Evolutionary conservation across 2,329 filamentous ascomycete species (phyloP), one percentile per base, ranked within the genome.

Genomic region (Hymenoscyphus albidus): DNA sequence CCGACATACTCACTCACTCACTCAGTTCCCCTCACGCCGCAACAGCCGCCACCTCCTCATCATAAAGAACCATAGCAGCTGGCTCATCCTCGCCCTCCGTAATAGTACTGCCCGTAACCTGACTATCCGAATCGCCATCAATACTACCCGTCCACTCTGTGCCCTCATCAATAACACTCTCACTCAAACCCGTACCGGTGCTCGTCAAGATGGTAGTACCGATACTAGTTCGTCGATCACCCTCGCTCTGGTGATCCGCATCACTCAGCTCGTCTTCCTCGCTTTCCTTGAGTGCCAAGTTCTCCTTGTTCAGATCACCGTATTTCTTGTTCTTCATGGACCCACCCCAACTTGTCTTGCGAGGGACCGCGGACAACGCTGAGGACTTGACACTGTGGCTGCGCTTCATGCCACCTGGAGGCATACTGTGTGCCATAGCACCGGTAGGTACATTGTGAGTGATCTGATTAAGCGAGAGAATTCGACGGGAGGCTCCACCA

Each of bases 401-500:
- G 66, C 91, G 84, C 78, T 89, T 89, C 69, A 96, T 81, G 58
- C 85, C 86, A 35, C 6, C 44, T 51, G n/a, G n/a, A 27, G 44
- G 44, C 44, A 51, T 51, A 75, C 89, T 93, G 65, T 91, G 84
- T 78, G 89, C 89, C 69, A 96, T 81, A 58, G 85, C 86, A 22
- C 85, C 83, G 7, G 78, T 80, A 72, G 63, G 75, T 40, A 85
- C 81, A 73, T 95, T 94, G 75, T 89, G 88, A 62, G 87, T 91
- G 71, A 98, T 96, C 77, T 97, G 92, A 75, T 90, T 96, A 42
- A 98, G 85, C 60, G 92, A 97, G 65, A 96, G 85, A 72, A 98
- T 97, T 59, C 95, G 88, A 51, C 94, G 85, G 74, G 87, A 83
- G 78, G 83, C 73, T 73, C 85, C 80, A 72, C 85, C 80, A 18